Evolutionary conservation across 1,284 basidiomycete genomes (phyloP).

Genomic region (Apiotrichum akiyoshidainum): DNA sequence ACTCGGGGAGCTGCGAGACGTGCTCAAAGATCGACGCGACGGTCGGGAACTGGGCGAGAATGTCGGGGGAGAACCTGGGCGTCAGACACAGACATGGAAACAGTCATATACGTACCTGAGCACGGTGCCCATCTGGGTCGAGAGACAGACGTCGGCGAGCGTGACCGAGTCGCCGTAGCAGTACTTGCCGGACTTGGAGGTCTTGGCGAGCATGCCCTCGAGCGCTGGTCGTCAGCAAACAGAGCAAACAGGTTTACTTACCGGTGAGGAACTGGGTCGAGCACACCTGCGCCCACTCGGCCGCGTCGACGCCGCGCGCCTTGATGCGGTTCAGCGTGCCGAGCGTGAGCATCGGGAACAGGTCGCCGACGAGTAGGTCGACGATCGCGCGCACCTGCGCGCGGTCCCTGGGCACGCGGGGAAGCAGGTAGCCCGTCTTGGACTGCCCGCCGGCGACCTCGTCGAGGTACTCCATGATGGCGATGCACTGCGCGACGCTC

Average conservation of each 20-base stretch:
- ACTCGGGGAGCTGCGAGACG: slow-evolving; percentile 16
- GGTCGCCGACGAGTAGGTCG: slow-evolving; percentile 18
- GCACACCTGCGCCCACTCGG: slow-evolving; percentile 13
- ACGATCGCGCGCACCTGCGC: slow-evolving; percentile 12
- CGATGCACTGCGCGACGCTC: slow-evolving; percentile 16
- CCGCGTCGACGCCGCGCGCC: slow-evolving; percentile 9
- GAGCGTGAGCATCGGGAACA: slow-evolving; percentile 16
- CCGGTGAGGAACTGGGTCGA: slow-evolving; percentile 1
- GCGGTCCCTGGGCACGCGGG: slow-evolving; percentile 6
- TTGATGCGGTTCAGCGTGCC: slow-evolving; percentile 12
- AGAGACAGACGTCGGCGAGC: slow-evolving; percentile 16
- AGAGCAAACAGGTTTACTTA: background rate
- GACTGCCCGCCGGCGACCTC: slow-evolving; percentile 7
- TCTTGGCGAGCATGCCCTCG: slow-evolving; percentile 13
- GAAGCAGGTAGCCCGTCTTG: slow-evolving; percentile 9
- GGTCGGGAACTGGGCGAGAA: slow-evolving; percentile 10
- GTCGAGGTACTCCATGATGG: slow-evolving; percentile 23
- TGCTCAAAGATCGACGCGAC: slow-evolving; percentile 8
- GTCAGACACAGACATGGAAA: background rate
- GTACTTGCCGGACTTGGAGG: slow-evolving; percentile 7
- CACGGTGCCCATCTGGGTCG: slow-evolving; percentile 18
- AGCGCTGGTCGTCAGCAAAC: slow-evolving; percentile 11
- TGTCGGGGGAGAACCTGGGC: slow-evolving; percentile 9
- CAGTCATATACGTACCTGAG: slow-evolving; percentile 6
- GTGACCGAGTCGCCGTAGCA: slow-evolving; percentile 18